Percentiles rank a stretch among this genome's conserved stretches.
Conservation (phyloP, 2,329 filamentous ascomycete species). For the Claviceps sp. region DNA sequence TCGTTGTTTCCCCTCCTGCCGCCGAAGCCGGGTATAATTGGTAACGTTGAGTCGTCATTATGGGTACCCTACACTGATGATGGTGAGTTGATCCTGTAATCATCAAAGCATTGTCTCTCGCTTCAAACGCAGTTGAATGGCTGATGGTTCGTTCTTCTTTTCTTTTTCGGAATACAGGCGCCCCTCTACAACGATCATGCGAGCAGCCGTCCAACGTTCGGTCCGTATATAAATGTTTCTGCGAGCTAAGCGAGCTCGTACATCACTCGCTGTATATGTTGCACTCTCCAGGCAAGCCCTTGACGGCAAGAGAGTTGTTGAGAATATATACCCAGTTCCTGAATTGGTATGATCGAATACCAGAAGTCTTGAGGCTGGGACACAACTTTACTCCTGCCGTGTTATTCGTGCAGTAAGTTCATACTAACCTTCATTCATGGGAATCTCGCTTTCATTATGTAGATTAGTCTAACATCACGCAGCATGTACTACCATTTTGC, state of each 20-base stretch:
- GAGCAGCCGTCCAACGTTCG: slow-evolving; percentile 55
- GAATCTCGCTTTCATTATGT: not conserved
- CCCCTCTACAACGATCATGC: slow-evolving; percentile 39
- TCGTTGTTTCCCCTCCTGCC: slow-evolving; percentile 43
- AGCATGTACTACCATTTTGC: slow-evolving; percentile 61
- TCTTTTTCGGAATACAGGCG: slow-evolving; percentile 21
- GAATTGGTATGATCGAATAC: slow-evolving; percentile 57
- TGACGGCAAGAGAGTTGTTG: slow-evolving; percentile 51
- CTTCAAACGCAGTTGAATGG: not conserved
- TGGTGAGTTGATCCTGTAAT: slow-evolving; percentile 23
- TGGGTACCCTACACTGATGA: slow-evolving; percentile 48
- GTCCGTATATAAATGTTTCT: slow-evolving; percentile 55
- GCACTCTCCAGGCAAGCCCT: slow-evolving; percentile 53
- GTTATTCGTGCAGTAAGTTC: slow-evolving; percentile 56
- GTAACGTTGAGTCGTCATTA: slow-evolving; percentile 43
- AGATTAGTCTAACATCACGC: not conserved
- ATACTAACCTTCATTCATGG: not conserved
- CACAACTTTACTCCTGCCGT: slow-evolving; percentile 62
- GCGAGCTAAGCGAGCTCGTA: slow-evolving; percentile 59
- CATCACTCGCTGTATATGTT: slow-evolving; percentile 59
- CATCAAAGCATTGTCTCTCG: not conserved
- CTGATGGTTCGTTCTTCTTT: not conserved
- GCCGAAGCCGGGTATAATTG: slow-evolving; percentile 46
- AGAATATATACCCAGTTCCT: slow-evolving; percentile 55
- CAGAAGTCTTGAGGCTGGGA: slow-evolving; percentile 47